Evolutionary conservation across 2,329 filamentous ascomycete genomes (phyloP).

Genomic region (Aspergillus transmontanensis): DNA sequence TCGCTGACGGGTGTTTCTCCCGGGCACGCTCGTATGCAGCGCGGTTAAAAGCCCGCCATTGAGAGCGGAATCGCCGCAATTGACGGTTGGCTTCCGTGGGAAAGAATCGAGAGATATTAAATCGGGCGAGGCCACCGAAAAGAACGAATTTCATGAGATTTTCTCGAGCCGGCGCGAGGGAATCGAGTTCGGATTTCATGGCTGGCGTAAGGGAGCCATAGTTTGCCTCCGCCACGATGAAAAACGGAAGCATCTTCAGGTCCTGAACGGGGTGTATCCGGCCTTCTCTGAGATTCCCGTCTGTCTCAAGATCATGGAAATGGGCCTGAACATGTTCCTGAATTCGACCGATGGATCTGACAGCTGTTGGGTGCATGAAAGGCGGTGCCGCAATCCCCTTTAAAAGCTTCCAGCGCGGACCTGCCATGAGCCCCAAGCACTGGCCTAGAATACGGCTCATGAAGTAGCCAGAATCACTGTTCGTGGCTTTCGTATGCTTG

Average conservation of each 20-base stretch:
- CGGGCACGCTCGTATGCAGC: slow-evolving; percentile 8
- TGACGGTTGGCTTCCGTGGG: slow-evolving; percentile 24
- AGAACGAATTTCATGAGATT: slow-evolving; percentile 37
- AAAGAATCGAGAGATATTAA: slow-evolving; percentile 19
- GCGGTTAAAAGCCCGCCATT: slow-evolving; percentile 42
- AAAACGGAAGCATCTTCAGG: slow-evolving; percentile 42
- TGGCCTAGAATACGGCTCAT: slow-evolving; percentile 46
- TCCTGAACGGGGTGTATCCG: slow-evolving; percentile 30
- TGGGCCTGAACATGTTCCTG: slow-evolving; percentile 7
- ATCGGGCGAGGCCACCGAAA: slow-evolving; percentile 37
- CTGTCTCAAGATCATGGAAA: not conserved
- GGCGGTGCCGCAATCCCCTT: not conserved
- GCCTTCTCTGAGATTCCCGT: not conserved
- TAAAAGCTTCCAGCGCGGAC: slow-evolving; percentile 1
- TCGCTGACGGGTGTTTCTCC: slow-evolving; percentile 4
- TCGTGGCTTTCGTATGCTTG: slow-evolving; percentile 45
- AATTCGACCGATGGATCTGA: slow-evolving; percentile 3
- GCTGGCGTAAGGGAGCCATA: slow-evolving; percentile 37
- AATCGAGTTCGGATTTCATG: slow-evolving; percentile 26
- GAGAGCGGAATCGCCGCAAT: slow-evolving; percentile 31
- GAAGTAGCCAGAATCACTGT: slow-evolving; percentile 47
- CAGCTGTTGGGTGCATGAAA: slow-evolving; percentile 4
- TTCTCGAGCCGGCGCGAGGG: slow-evolving; percentile 29
- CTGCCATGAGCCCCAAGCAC: slow-evolving; percentile 45
- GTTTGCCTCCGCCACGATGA: slow-evolving; percentile 40